These are phyloP conservation scores for Sclerotinia spermophila DNA, from an alignment of 2,329 filamentous ascomycete genomes.

Conservation along the genomic window DNA sequence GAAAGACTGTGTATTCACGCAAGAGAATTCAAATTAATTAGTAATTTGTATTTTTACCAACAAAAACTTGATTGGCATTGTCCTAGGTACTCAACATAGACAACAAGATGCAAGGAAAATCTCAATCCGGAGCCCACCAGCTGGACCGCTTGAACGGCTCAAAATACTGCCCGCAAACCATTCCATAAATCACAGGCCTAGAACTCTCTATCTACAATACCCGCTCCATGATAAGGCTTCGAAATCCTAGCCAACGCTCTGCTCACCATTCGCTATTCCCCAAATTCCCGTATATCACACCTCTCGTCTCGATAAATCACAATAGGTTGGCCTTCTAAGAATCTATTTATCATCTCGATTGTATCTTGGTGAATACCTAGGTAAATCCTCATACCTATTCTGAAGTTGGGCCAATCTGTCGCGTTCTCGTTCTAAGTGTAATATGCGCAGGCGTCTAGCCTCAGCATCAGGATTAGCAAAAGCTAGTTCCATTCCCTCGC, in stretches of 20 bases:
- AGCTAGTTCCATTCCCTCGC: neutral
- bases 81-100: neutral
- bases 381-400: neutral
- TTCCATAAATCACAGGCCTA: neutral
- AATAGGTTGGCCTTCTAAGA: neutral
- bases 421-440: no score
- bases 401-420: no score
- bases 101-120: neutral
- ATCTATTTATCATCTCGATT: neutral
- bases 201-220: neutral
- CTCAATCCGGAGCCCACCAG: neutral
- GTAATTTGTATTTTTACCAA: neutral
- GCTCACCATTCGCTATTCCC: no score
- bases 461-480: neutral
- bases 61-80: neutral
- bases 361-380: neutral
- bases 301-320: neutral
- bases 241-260: neutral
- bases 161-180: neutral
- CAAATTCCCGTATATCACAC: neutral
- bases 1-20: neutral
- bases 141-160: neutral
- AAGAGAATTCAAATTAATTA: neutral
- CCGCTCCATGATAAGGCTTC: neutral
- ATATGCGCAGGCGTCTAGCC: no score